Conservation (phyloP, 2,329 filamentous ascomycete species). For the Botrytis tulipae region DNA sequence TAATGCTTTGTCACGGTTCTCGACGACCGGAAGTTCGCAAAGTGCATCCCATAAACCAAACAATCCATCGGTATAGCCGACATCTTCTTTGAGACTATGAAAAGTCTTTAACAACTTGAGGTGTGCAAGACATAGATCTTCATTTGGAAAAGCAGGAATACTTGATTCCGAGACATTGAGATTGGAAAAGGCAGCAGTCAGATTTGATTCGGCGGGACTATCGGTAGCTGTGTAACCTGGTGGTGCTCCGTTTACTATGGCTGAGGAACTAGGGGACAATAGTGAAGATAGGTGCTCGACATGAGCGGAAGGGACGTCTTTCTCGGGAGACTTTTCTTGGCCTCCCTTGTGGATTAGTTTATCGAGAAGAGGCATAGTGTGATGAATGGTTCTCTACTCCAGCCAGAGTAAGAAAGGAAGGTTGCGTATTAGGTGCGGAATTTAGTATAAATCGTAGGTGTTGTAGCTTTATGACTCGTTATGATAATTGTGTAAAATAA, state of each 20-base stretch:
- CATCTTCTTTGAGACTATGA: slow-evolving; percentile 62
- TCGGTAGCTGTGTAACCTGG: slow-evolving; percentile 27
- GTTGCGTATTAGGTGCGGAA: neutral
- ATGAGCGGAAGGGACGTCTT: neutral
- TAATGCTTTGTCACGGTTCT: slow-evolving; percentile 42
- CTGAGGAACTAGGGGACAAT: neutral
- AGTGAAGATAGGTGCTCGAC: neutral
- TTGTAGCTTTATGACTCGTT: neutral
- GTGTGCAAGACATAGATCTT: slow-evolving; percentile 66
- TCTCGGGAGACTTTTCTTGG: neutral
- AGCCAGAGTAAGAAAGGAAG: neutral
- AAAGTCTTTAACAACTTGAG: slow-evolving; percentile 70
- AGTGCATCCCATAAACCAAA: slow-evolving; percentile 58
- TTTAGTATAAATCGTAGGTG: neutral
- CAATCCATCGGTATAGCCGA: slow-evolving; percentile 65
- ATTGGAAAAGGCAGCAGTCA: slow-evolving; percentile 41
- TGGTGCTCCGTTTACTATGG: slow-evolving; percentile 18
- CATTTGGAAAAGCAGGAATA: slow-evolving; percentile 41
- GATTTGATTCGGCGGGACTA: slow-evolving; percentile 25
- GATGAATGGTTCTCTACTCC: neutral
- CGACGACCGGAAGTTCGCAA: slow-evolving; percentile 35
- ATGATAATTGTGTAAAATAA: neutral
- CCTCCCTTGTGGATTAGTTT: neutral
- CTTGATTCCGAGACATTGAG: slow-evolving; percentile 39
- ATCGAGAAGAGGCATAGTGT: neutral